Conservation (phyloP, 495 filamentous ascomycete species). For the Terfezia claveryi region DNA sequence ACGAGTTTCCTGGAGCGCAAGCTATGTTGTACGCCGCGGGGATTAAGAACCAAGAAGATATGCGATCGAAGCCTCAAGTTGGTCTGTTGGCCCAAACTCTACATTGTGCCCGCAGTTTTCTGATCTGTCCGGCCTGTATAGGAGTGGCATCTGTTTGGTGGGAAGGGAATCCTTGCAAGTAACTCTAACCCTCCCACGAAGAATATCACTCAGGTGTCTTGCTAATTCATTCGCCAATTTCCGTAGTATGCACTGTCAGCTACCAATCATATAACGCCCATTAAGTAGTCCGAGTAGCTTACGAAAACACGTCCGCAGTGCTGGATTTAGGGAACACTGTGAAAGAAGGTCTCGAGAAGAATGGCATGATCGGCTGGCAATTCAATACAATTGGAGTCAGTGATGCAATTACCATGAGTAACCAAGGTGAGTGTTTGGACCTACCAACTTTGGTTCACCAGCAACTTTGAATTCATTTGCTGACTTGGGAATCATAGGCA, state of each 20-base stretch:
- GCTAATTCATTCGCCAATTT: not conserved
- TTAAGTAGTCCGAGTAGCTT: slow-evolving; percentile 12
- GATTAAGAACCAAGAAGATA: slow-evolving; percentile 57
- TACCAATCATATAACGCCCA: slow-evolving; percentile 1
- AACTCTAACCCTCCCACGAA: slow-evolving; percentile 4
- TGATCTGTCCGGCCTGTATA: slow-evolving; percentile 5
- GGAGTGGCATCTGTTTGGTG: slow-evolving; percentile 73
- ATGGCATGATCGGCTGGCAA: slow-evolving; percentile 76
- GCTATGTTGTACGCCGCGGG: slow-evolving; percentile 95
- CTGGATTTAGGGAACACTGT: slow-evolving; percentile 76
- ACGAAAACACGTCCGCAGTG: slow-evolving; percentile 26
- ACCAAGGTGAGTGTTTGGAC: slow-evolving; percentile 40
- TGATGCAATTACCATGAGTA: slow-evolving; percentile 92
- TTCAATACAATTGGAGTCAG: slow-evolving; percentile 90
- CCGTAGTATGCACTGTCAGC: slow-evolving; percentile 17
- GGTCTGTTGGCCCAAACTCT: slow-evolving; percentile 27
- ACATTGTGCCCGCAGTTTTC: not conserved
- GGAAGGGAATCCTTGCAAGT: slow-evolving; percentile 88
- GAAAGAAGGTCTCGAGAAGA: slow-evolving; percentile 58
- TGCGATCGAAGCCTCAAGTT: slow-evolving; percentile 81
- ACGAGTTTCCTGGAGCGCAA: slow-evolving; percentile 91
- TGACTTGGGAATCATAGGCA: slow-evolving; percentile 32
- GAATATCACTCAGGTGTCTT: not conserved
- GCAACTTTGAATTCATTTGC: not conserved
- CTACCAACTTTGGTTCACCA: too few relatives aligned